Evolutionary conservation across 306 rosid species (phyloP).

Genomic region (Carpinus fangiana): DNA sequence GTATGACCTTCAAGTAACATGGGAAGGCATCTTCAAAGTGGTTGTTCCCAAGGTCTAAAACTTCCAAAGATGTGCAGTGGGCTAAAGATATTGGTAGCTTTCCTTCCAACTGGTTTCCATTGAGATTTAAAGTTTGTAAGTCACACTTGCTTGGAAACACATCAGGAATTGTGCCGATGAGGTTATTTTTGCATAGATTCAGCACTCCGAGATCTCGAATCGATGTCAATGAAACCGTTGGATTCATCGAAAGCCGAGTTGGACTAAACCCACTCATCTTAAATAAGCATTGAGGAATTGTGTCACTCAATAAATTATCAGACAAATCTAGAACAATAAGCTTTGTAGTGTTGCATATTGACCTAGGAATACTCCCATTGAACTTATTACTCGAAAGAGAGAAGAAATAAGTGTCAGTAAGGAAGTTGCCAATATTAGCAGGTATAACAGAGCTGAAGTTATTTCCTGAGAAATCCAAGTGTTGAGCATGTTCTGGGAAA

Average conservation of each 20-base stretch:
- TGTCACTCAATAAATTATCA: conserved; percentile 13
- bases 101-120: conserved; percentile 32
- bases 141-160: conserved; percentile 20
- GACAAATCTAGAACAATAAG: conserved; percentile 44
- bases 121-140: conserved; percentile 31
- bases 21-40: conserved; percentile 2
- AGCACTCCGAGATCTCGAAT: neutral
- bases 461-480: conserved; percentile 41
- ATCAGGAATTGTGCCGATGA: neutral
- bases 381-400: neutral
- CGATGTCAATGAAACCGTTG: fast-evolving
- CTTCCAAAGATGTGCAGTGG: neutral
- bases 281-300: conserved; percentile 37
- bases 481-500: fast-evolving
- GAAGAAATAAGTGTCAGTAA: fast-evolving
- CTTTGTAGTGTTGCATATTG: conserved; percentile 26
- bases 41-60: conserved; percentile 44
- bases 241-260: no score
- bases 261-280: no score
- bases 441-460: conserved; percentile 35
- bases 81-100: neutral
- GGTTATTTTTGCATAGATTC: neutral
- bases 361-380: conserved; percentile 29
- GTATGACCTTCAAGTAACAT: conserved; percentile 7
- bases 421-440: conserved; percentile 1